These are phyloP conservation scores for Lagenaria siceraria DNA, from an alignment of 306 rosid species.

Conservation along the genomic window DNA sequence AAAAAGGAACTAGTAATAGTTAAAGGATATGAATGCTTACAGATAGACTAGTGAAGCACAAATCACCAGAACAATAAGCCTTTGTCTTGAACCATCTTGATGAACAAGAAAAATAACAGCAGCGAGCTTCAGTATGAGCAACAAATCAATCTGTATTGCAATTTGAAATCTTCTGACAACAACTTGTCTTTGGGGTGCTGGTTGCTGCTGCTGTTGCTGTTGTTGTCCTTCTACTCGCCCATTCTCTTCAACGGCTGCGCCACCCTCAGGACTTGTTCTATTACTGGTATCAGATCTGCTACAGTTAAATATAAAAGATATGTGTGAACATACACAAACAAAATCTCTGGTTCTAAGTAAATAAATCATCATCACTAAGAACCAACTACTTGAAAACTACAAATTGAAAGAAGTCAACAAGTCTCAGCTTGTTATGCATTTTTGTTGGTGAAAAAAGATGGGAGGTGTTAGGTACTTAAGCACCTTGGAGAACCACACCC, in stretches of 20 bases:
- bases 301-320: constrained; percentile 11
- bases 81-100: constrained; percentile 96
- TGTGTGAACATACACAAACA: neutral
- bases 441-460: neutral
- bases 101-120: constrained; percentile 85
- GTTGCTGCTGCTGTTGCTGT: constrained; percentile 60
- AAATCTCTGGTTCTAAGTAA: neutral
- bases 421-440: neutral
- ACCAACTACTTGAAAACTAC: neutral
- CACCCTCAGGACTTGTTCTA: constrained; percentile 49
- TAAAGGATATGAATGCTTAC: constrained; percentile 33
- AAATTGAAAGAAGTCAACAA: neutral
- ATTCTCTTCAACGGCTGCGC: constrained; percentile 43
- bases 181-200: constrained; percentile 73
- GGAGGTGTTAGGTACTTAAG: no score
- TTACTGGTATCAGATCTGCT: constrained; percentile 19
- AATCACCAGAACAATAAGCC: constrained; percentile 69
- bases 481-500: no score
- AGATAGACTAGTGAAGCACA: constrained; percentile 70
- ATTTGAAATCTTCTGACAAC: constrained; percentile 63
- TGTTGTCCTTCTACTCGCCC: constrained; percentile 63
- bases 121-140: constrained; percentile 86
- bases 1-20: neutral
- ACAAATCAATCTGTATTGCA: constrained; percentile 80
- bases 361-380: neutral